Percentiles rank a stretch among this genome's conserved stretches.
These are phyloP conservation scores for Mimosa pudica DNA, from an alignment of 306 rosid genomes.

Conservation along the genomic window DNA sequence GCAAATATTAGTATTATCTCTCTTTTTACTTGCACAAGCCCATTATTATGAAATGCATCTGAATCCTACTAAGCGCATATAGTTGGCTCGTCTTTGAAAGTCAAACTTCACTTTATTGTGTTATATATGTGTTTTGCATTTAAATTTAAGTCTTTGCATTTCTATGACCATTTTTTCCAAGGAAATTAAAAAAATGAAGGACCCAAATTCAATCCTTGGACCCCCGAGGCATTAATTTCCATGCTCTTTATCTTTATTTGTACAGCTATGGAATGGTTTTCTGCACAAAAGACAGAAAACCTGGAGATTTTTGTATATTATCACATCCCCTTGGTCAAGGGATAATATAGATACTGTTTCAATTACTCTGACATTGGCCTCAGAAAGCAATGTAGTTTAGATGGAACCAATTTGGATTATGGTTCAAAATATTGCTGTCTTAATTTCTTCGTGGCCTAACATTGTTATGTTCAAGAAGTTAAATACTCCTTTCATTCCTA, in stretches of 20 bases:
- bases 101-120: background rate
- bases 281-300: conserved; percentile 47
- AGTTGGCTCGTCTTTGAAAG: conserved; percentile 11
- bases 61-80: background rate
- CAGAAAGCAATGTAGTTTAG: conserved; percentile 63
- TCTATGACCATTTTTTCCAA: too few relatives aligned
- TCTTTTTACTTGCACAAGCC: background rate
- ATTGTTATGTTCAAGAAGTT: too few relatives aligned
- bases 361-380: conserved; percentile 45
- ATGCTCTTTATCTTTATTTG: conserved; percentile 38
- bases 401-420: conserved; percentile 54
- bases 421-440: conserved; percentile 52
- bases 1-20: conserved; percentile 36
- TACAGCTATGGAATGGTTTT: conserved; percentile 44
- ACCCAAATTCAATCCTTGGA: background rate
- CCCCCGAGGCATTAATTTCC: conserved; percentile 32
- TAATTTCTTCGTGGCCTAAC: conserved; percentile 42
- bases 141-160: too few relatives aligned
- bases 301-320: conserved; percentile 63
- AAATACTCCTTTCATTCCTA: too few relatives aligned
- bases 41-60: conserved; percentile 8
- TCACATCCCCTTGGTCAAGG: conserved; percentile 45
- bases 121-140: too few relatives aligned
- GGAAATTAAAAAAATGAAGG: too few relatives aligned
- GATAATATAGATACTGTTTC: conserved; percentile 26